A percentile compares a stretch with the other conserved stretches of the same genome.
Conservation (phyloP, 169 alveolate genomes). For the Plasmodium cynomolgi region DNA sequence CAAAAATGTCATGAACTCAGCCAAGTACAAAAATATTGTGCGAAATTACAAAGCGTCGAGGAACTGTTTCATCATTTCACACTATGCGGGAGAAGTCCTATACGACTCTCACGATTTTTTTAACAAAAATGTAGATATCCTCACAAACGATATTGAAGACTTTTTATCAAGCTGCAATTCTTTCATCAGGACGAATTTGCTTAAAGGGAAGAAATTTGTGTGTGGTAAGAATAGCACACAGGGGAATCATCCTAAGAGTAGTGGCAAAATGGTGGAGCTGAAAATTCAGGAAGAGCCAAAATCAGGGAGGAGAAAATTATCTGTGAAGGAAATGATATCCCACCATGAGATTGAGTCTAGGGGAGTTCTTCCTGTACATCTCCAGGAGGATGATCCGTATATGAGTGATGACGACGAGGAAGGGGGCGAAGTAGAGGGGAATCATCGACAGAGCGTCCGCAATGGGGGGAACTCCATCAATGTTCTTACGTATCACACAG, state of each 20-base stretch:
- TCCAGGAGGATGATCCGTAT: neutral
- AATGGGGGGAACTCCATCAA: neutral
- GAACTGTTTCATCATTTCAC: slow-evolving; percentile 78
- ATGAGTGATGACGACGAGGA: slow-evolving; percentile 40
- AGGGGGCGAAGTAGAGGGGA: slow-evolving; percentile 33
- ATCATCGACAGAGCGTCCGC: neutral
- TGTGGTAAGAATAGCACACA: neutral
- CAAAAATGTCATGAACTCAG: slow-evolving; percentile 40
- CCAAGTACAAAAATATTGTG: slow-evolving; percentile 38
- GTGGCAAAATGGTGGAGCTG: neutral
- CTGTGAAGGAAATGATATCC: slow-evolving; percentile 67
- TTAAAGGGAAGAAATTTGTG: slow-evolving; percentile 10
- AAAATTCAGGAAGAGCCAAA: neutral
- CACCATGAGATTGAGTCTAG: slow-evolving; percentile 34
- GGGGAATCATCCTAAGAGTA: neutral
- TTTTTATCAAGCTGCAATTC: slow-evolving; percentile 44
- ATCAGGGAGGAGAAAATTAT: slow-evolving; percentile 32
- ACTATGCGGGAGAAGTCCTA: slow-evolving; percentile 81
- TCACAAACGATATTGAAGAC: slow-evolving; percentile 77
- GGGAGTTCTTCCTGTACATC: neutral
- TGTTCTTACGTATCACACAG: neutral
- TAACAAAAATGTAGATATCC: slow-evolving; percentile 78
- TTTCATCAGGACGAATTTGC: slow-evolving; percentile 48
- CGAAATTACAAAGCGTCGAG: slow-evolving; percentile 59
- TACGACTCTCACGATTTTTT: slow-evolving; percentile 78